These are phyloP conservation scores for Ascoidea rubescens DNA, from an alignment of 805 yeast genomes.

Conservation along the genomic window DNA sequence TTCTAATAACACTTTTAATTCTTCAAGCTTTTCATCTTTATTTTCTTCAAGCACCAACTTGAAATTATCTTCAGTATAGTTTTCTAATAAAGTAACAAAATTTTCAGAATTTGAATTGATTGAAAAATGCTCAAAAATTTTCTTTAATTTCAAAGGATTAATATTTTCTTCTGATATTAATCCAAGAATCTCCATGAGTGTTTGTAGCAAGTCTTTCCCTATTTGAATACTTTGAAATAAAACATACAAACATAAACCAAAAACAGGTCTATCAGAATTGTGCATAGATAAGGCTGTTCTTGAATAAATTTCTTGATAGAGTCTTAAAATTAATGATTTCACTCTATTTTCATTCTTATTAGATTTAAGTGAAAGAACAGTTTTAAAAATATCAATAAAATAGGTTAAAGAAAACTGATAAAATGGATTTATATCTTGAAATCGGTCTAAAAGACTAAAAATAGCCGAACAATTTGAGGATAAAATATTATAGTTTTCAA, in stretches of 20 bases:
- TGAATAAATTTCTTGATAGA: constrained; percentile 35
- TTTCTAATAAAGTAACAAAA: neutral
- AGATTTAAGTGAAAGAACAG: constrained; percentile 15
- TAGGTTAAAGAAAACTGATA: constrained; percentile 46
- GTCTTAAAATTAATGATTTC: constrained; percentile 17
- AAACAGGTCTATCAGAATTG: constrained; percentile 27
- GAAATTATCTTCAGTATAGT: neutral
- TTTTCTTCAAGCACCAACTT: neutral
- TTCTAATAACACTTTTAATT: neutral
- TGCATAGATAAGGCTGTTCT: constrained; percentile 32
- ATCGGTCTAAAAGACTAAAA: constrained; percentile 29
- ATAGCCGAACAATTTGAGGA: constrained; percentile 42
- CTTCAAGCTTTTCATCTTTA: neutral
- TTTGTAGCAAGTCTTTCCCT: neutral
- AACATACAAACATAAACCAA: constrained; percentile 27
- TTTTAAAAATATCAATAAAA: constrained; percentile 22
- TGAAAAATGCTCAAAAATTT: neutral
- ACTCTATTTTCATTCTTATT: constrained; percentile 12
- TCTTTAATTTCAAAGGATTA: neutral
- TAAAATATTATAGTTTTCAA: constrained; percentile 34
- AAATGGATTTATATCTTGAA: constrained; percentile 30
- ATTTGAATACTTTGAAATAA: constrained; percentile 9
- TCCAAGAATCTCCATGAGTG: neutral
- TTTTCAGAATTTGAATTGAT: neutral
- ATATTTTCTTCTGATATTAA: neutral